phyloP scores from a whole-genome alignment of 257 asterid species.

The Solanum bulbocastanum region DNA sequence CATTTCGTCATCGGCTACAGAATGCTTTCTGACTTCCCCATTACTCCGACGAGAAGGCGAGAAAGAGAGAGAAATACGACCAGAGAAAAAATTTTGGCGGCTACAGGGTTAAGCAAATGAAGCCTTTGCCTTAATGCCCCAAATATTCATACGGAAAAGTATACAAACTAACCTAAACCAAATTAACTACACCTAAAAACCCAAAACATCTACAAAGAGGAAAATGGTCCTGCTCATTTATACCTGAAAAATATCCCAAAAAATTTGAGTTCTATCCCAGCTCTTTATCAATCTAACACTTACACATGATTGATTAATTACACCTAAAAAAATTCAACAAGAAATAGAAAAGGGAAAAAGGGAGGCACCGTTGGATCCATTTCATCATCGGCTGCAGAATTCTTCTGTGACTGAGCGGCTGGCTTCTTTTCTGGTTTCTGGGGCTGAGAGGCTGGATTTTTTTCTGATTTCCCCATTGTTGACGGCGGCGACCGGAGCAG shows the following conservation, averaged over 20 bases:
- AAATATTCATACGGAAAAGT: neutral
- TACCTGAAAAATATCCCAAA: neutral
- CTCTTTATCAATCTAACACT: neutral
- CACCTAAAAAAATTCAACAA: neutral
- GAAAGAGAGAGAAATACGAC: neutral
- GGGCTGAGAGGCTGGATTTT: neutral
- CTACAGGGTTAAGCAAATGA: neutral
- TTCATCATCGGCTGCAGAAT: conserved; percentile 57
- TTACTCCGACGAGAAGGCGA: neutral
- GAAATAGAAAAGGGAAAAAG: neutral
- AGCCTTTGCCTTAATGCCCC: neutral
- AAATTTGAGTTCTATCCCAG: neutral
- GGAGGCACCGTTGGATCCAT: conserved; percentile 60
- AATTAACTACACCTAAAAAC: neutral
- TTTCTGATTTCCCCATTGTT: neutral
- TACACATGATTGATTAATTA: neutral
- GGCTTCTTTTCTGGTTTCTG: conserved; percentile 6
- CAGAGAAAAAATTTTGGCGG: neutral
- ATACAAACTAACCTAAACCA: neutral
- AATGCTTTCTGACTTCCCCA: neutral
- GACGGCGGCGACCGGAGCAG: neutral
- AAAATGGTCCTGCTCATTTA: neutral
- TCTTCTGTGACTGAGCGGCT: conserved; percentile 28
- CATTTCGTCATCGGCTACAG: neutral
- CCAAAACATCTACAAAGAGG: neutral